Percentiles rank a stretch among this genome's conserved stretches.
phyloP scores from a whole-genome alignment of 805 yeast species.

The Saccharomycodes ludwigii region DNA sequence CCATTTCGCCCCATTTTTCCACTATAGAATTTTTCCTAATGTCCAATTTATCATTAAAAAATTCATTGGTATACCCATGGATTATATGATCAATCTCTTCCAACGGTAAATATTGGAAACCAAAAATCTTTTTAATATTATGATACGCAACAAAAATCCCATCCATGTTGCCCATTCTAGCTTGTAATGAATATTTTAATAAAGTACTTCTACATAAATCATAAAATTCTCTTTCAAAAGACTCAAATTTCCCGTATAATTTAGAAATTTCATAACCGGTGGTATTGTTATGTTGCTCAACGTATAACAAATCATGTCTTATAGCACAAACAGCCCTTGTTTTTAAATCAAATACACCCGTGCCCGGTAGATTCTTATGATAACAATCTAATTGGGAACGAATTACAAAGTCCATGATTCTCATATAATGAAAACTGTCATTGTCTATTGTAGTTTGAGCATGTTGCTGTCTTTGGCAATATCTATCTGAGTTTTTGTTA shows the following conservation, averaged over 20 bases:
- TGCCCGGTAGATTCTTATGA: constrained; percentile 69
- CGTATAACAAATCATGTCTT: constrained; percentile 59
- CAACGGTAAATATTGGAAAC: constrained; percentile 79
- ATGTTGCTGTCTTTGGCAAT: not conserved
- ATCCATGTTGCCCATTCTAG: constrained; percentile 92
- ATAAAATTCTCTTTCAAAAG: constrained; percentile 67
- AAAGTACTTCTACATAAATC: constrained; percentile 69
- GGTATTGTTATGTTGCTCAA: constrained; percentile 38
- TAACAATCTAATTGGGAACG: constrained; percentile 86
- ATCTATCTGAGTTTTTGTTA: constrained; percentile 4
- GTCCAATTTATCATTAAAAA: constrained; percentile 9
- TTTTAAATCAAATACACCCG: constrained; percentile 84
- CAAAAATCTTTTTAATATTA: constrained; percentile 68
- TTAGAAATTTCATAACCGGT: constrained; percentile 57
- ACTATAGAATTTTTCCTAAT: constrained; percentile 9
- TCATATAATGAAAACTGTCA: constrained; percentile 60
- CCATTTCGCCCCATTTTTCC: constrained; percentile 14
- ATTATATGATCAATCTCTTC: constrained; percentile 53
- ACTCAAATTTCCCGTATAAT: constrained; percentile 54
- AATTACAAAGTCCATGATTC: constrained; percentile 56
- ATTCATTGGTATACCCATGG: constrained; percentile 32
- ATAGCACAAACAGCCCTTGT: constrained; percentile 86
- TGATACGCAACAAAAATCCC: constrained; percentile 91
- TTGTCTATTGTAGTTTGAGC: constrained; percentile 12
- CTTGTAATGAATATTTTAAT: constrained; percentile 80